Percentiles rank a stretch among this genome's conserved stretches.
Evolutionary conservation across 495 filamentous ascomycete species (phyloP).

Genomic region (Aspergillus funiculosus): DNA sequence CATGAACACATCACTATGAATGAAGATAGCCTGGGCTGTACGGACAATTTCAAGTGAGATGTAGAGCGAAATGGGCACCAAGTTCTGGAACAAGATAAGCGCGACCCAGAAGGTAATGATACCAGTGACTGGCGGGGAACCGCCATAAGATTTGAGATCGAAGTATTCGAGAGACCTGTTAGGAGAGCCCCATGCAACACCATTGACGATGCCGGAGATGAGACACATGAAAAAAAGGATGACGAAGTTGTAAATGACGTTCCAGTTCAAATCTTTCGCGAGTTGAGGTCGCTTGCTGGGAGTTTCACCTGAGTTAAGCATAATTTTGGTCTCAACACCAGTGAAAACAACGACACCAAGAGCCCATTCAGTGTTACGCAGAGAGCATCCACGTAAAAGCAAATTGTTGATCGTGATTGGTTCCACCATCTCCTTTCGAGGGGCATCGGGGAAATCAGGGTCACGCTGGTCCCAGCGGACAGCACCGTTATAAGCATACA

Average conservation of each 20-base stretch:
- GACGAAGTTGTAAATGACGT: conserved; percentile 94
- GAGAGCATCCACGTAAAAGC: conserved; percentile 83
- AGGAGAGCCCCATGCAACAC: conserved; percentile 67
- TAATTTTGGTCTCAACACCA: conserved; percentile 96
- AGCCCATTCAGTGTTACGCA: conserved; percentile 95
- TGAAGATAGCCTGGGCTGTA: conserved; percentile 91
- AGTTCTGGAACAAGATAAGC: conserved; percentile 93
- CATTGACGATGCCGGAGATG: conserved; percentile 76
- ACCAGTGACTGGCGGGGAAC: conserved; percentile 69
- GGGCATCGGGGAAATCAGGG: conserved; percentile 50
- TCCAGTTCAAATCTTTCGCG: conserved; percentile 89
- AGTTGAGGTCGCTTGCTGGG: conserved; percentile 90
- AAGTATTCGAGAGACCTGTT: conserved; percentile 75
- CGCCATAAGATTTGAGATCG: conserved; percentile 80
- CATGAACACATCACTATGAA: conserved; percentile 92
- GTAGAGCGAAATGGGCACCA: conserved; percentile 97
- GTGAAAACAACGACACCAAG: conserved; percentile 96
- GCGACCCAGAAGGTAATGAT: conserved; percentile 96
- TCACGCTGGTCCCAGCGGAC: conserved; percentile 80
- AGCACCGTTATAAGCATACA: conserved; percentile 88
- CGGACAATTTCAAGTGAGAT: conserved; percentile 96
- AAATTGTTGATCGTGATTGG: conserved; percentile 92
- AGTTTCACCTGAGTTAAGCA: conserved; percentile 98
- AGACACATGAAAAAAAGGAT: conserved; percentile 89
- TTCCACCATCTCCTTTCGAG: conserved; percentile 75